These are phyloP conservation scores for Phialophora verrucosa DNA, from an alignment of 2,329 filamentous ascomycete genomes.

Conservation along the genomic window DNA sequence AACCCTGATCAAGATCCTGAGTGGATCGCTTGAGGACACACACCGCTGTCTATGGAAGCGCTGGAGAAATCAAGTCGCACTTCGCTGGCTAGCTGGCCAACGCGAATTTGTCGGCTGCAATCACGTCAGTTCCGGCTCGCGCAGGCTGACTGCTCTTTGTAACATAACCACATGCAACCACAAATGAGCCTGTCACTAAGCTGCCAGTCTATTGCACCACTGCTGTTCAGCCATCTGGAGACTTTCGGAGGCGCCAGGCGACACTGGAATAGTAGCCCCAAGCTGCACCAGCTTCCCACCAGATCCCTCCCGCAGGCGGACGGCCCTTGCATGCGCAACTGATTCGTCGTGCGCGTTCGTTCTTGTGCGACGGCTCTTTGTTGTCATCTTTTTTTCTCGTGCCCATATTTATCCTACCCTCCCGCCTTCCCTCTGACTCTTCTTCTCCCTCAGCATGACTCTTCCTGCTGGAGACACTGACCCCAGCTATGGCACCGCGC, in stretches of 20 bases:
- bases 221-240: conserved; percentile 20
- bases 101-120: conserved; percentile 24
- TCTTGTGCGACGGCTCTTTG: conserved; percentile 36
- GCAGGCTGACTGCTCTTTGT: conserved; percentile 33
- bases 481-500: conserved; percentile 38
- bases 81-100: conserved; percentile 6
- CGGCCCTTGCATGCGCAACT: conserved; percentile 37
- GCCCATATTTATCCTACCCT: conserved; percentile 35
- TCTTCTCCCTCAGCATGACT: conserved; percentile 37
- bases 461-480: conserved; percentile 29
- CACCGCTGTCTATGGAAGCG: conserved; percentile 17
- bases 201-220: conserved; percentile 12
- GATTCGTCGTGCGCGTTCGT: conserved; percentile 35
- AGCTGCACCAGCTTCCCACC: conserved; percentile 33
- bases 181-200: conserved; percentile 17
- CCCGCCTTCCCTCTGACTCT: conserved; percentile 24
- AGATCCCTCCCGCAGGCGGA: conserved; percentile 34
- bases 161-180: conserved; percentile 35
- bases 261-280: conserved; percentile 31
- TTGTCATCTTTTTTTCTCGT: conserved; percentile 37
- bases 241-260: conserved; percentile 28
- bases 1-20: conserved; percentile 21
- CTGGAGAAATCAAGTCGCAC: conserved; percentile 9
- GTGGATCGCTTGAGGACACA: conserved; percentile 26
- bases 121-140: conserved; percentile 32